These are phyloP conservation scores for Trametes sanguinea DNA, from an alignment of 768 basidiomycete species.

Conservation along the genomic window DNA sequence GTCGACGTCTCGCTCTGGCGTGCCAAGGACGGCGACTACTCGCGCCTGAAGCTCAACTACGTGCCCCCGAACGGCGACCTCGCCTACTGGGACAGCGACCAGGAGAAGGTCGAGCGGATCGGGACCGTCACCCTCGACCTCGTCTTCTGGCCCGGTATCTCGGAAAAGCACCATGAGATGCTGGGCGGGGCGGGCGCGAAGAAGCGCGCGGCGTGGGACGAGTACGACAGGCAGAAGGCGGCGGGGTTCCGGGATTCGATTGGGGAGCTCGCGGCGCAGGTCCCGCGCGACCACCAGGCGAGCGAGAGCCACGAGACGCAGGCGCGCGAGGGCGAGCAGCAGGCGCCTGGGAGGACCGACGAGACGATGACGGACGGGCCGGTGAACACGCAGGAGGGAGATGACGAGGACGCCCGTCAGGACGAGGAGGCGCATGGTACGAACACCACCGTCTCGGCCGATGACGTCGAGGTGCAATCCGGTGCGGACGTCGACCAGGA, in stretches of 20 bases:
- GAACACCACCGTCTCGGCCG: slow-evolving; percentile 23
- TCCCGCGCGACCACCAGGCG: slow-evolving; percentile 20
- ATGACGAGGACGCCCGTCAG: slow-evolving; percentile 8
- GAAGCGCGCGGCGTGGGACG: slow-evolving; percentile 33
- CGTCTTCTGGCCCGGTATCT: slow-evolving; percentile 34
- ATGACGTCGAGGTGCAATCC: slow-evolving; percentile 18
- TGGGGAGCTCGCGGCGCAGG: slow-evolving; percentile 18
- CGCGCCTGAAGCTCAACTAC: slow-evolving; percentile 36
- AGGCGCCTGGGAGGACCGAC: slow-evolving; percentile 1
- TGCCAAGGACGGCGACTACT: slow-evolving; percentile 31
- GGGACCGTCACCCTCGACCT: slow-evolving; percentile 31
- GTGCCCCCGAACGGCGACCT: slow-evolving; percentile 34
- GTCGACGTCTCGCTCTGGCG: slow-evolving; percentile 47
- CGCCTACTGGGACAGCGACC: slow-evolving; percentile 31
- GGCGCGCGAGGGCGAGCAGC: slow-evolving; percentile 7
- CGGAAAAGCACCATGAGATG: slow-evolving; percentile 27
- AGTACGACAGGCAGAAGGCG: slow-evolving; percentile 26
- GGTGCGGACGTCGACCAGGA: slow-evolving; percentile 24
- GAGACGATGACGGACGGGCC: slow-evolving; percentile 22
- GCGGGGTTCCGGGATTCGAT: slow-evolving; percentile 29
- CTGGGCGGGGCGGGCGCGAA: slow-evolving; percentile 27
- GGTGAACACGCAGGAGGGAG: slow-evolving; percentile 19
- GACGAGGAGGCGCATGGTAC: slow-evolving; percentile 13
- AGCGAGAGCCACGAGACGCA: slow-evolving; percentile 23
- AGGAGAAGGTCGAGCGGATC: slow-evolving; percentile 28